These are phyloP conservation scores for Fusarium liriodendri DNA, from an alignment of 2,329 filamentous ascomycete genomes.

Conservation along the genomic window DNA sequence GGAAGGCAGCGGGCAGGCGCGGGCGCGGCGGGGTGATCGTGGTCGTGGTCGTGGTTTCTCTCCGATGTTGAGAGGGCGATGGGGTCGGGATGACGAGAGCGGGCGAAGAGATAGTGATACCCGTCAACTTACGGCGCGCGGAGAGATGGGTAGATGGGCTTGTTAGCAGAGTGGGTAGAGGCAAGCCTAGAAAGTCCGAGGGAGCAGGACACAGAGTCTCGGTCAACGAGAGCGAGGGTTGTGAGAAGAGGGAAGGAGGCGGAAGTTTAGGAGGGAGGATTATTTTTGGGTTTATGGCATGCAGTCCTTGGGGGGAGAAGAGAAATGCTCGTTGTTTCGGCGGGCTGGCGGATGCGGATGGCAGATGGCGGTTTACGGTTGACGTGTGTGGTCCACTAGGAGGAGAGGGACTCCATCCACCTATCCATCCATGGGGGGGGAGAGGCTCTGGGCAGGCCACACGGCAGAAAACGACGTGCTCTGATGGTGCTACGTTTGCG, in stretches of 20 bases:
- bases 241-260: slow-evolving; percentile 7
- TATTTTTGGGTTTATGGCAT: slow-evolving; percentile 34
- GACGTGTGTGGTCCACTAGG: slow-evolving; percentile 37
- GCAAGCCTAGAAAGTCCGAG: neutral
- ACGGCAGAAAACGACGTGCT: slow-evolving; percentile 13
- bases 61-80: slow-evolving; percentile 32
- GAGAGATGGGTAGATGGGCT: slow-evolving; percentile 4
- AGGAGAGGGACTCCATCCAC: neutral
- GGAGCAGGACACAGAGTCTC: slow-evolving; percentile 13
- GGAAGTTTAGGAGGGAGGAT: slow-evolving; percentile 19
- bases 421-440: neutral
- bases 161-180: slow-evolving; percentile 11
- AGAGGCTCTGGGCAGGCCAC: slow-evolving; percentile 20
- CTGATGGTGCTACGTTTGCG: slow-evolving; percentile 21
- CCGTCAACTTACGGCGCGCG: slow-evolving; percentile 23
- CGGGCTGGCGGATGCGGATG: slow-evolving; percentile 31
- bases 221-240: slow-evolving; percentile 11
- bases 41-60: slow-evolving; percentile 39
- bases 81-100: slow-evolving; percentile 23
- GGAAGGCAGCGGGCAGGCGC: slow-evolving; percentile 56
- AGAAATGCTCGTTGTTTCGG: slow-evolving; percentile 24
- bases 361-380: slow-evolving; percentile 35
- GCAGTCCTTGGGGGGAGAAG: slow-evolving; percentile 5
- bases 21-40: slow-evolving; percentile 37
- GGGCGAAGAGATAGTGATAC: slow-evolving; percentile 23